Conservation (phyloP, 2,329 filamentous ascomycete genomes). For the Catunica adiposa region DNA sequence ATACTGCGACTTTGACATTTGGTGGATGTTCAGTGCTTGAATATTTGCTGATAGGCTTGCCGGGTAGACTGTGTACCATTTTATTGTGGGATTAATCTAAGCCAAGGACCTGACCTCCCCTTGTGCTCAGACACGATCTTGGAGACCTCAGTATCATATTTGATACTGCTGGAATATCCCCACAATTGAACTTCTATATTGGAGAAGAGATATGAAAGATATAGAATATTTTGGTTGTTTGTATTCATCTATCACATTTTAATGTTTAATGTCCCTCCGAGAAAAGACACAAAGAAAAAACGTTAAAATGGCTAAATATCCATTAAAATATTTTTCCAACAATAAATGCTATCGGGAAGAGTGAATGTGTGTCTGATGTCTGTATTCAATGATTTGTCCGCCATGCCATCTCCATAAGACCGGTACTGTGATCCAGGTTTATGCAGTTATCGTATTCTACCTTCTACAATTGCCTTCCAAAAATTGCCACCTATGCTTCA, state of each 20-base stretch:
- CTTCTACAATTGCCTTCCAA: background rate
- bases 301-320: conserved; percentile 29
- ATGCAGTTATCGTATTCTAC: background rate
- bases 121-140: too few relatives aligned
- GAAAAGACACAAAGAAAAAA: background rate
- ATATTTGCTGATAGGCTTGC: background rate
- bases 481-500: background rate
- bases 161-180: too few relatives aligned
- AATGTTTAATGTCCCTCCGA: background rate
- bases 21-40: background rate
- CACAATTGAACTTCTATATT: too few relatives aligned
- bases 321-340: background rate
- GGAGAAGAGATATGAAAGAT: too few relatives aligned
- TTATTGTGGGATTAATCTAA: too few relatives aligned
- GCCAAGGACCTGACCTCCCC: too few relatives aligned
- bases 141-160: too few relatives aligned
- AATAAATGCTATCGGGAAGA: too few relatives aligned
- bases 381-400: too few relatives aligned
- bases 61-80: too few relatives aligned
- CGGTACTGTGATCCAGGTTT: conserved; percentile 3
- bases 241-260: background rate
- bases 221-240: background rate
- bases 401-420: background rate
- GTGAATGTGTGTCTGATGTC: too few relatives aligned
- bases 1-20: background rate